Base-by-base conservation (phyloP, 192 early-diverging fungal genomes). In the Podochytrium sp. region DNA sequence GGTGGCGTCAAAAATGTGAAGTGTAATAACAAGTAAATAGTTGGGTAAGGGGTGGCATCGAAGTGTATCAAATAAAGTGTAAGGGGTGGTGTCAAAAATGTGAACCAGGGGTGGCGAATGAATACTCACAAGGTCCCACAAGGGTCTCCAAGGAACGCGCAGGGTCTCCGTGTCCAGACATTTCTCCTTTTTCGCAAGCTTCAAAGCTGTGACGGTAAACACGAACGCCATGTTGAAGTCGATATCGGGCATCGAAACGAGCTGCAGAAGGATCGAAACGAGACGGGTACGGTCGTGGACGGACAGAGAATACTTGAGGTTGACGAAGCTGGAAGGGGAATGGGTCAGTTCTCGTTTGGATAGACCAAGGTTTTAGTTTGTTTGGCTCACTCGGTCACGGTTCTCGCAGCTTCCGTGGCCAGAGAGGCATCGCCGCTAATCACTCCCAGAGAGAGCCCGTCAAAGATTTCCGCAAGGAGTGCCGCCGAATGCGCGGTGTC, bases 71-170 rank as follows among this genome's bases (percentile, higher is more conserved):
- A n/a, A n/a, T n/a, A n/a, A n/a, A n/a, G n/a, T n/a, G n/a, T n/a
- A n/a, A n/a, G n/a, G n/a, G n/a, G n/a, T n/a, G n/a, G n/a, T n/a
- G n/a, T n/a, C n/a, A n/a, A n/a, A n/a, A n/a, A n/a, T n/a, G n/a
- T n/a, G 43, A 16, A 47, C n/a, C 43, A 47, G 43, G 43, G 7
- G 43, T 47, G 43, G 43, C 43, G n/a, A n/a, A n/a, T n/a, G n/a
- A n/a, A 10, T 20, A 6, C 23, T 7, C 30, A 55, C 52, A 25
- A 38, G 50, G 27, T 91, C 84, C 81, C 89, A 94, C 33, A 94
- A 69, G 30, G 90, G 90, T 41, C 87, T 67, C 94, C 94, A 96
- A 34, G 90, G 85, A 34, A 96, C 77, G n/a, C 78, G 72, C 4
- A 96, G 62, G 50, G 87, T 86, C 14, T 89, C 82, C 2, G 81